Evolutionary conservation across 1,284 basidiomycete genomes (phyloP), one percentile per base, ranked within the genome.

Genomic region (Ustilago nuda): DNA sequence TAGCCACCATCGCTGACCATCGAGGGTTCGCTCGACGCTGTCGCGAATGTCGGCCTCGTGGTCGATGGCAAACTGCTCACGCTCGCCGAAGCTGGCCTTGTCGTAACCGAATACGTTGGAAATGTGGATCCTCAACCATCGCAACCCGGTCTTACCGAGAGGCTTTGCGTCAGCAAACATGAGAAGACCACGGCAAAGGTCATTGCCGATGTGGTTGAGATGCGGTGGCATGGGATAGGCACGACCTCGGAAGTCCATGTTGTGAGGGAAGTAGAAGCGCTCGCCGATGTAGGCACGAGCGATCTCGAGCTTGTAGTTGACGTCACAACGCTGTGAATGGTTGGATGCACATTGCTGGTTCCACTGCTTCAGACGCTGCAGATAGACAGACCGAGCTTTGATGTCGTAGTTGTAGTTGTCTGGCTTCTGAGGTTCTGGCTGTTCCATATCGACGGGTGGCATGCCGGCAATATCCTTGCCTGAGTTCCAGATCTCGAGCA

Each of bases 291-390:
- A 95, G 59, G 95, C 92, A 65, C 94, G 90, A 2, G 96, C 96
- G 82, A 99, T 97, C 87, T 98, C 96, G 67, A 99, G 91, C 87
- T 95, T 98, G 87, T 99, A 99, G 86, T 98, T 98, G 72, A 95
- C 91, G 83, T 90, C 93, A 87, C 95, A 98, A 52, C 96, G 89
- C 68, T 95, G 93, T 17, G 92, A 93, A 87, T 98, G 96, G 59
- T 78, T 78, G 43, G 78, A 66, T 5, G 78, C 63, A 37, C 72
- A 73, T 51, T 80, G 73, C 64, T 72, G 61, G 33, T 73, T 86
- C 81, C 90, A 91, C 33, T 87, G 84, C 86, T 91, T 92, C 78
- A 92, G 87, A 35, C 90, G 88, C 60, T 88, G 87, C 30, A 92
- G 80, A 83, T 92, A 93, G 8, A 90, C 83, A 27, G 89, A 88